phyloP scores from a whole-genome alignment of 306 rosid genomes.

The Pterocarpus macrocarpus region DNA sequence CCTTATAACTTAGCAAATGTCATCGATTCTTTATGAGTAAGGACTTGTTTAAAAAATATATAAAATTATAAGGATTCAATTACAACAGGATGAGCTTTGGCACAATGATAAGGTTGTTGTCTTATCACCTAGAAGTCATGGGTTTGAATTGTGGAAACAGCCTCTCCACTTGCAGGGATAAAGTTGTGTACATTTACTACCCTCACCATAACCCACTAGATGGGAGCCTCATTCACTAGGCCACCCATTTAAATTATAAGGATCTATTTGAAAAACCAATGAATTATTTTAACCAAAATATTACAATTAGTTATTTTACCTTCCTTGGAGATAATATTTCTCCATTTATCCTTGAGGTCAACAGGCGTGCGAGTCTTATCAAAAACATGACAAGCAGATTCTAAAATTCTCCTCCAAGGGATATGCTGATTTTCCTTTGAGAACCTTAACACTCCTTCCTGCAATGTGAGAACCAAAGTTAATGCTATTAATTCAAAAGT shows the following conservation, averaged over 20 bases:
- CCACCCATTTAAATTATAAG: too few relatives aligned
- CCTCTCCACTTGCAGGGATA: too few relatives aligned
- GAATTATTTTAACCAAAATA: background rate
- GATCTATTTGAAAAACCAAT: background rate
- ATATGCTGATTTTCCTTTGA: conserved; percentile 44
- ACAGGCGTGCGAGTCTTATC: conserved; percentile 51
- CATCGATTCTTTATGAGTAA: background rate
- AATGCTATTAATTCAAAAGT: conserved; percentile 1
- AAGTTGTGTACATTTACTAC: too few relatives aligned
- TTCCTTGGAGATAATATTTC: conserved; percentile 47
- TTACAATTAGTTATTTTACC: conserved; percentile 40
- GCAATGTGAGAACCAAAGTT: conserved; percentile 40
- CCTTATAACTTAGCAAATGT: background rate
- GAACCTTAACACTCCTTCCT: conserved; percentile 73
- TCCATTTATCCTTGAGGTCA: conserved; percentile 92
- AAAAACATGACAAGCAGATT: conserved; percentile 51
- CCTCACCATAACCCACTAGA: too few relatives aligned
- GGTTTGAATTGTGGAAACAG: too few relatives aligned
- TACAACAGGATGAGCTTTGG: too few relatives aligned
- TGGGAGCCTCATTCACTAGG: too few relatives aligned
- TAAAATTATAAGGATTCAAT: background rate
- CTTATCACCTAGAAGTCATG: too few relatives aligned
- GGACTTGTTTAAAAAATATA: background rate
- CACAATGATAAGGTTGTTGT: too few relatives aligned
- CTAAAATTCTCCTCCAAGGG: conserved; percentile 61